Percentiles rank a stretch among this genome's conserved stretches.
Evolutionary conservation across 129 eudicot genomes (phyloP).

Genomic region (Oenanthe sinensis): DNA sequence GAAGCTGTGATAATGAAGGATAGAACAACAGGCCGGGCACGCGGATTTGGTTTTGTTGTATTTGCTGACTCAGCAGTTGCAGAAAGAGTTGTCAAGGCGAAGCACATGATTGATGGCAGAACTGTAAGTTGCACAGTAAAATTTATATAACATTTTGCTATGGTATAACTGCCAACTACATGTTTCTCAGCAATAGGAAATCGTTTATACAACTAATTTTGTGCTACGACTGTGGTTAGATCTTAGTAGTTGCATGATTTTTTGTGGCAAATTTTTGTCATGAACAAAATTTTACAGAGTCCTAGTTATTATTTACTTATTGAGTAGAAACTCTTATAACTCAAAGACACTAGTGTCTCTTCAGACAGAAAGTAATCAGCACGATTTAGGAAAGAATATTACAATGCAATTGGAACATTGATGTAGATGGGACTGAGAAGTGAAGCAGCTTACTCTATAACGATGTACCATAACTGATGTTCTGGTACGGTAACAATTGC

Average conservation of each 20-base stretch:
- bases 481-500: background rate
- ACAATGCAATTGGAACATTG: background rate
- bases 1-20: conserved; percentile 95
- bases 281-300: background rate
- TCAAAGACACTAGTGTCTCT: background rate
- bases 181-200: background rate
- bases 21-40: conserved; percentile 90
- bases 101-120: conserved; percentile 88
- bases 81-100: conserved; percentile 76
- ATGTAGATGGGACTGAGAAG: background rate
- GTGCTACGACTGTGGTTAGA: background rate
- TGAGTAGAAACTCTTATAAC: background rate
- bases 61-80: conserved; percentile 72
- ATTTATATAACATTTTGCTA: background rate
- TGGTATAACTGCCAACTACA: background rate
- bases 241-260: background rate
- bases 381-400: background rate
- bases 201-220: background rate
- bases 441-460: background rate
- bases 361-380: background rate
- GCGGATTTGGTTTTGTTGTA: conserved; percentile 88
- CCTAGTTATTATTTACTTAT: background rate
- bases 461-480: background rate
- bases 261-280: background rate
- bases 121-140: conserved; percentile 47